Conservation (phyloP, 768 basidiomycete species). For the Boletellus sp. region DNA sequence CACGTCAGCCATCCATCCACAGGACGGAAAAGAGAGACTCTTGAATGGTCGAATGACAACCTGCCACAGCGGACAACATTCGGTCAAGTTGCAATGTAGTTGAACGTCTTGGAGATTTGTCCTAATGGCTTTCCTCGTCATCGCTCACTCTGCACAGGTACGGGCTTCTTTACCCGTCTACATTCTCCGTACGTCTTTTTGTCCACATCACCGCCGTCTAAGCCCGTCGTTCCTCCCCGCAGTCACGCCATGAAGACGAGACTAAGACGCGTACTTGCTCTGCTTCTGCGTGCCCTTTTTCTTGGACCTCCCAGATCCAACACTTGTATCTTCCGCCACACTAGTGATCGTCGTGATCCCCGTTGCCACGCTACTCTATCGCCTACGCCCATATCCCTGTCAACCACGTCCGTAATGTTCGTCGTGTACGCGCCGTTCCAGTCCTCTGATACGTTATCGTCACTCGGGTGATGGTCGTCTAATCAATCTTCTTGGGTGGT, state of each 20-base stretch:
- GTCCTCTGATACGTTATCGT: too few relatives aligned
- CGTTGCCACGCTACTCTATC: conserved; percentile 58
- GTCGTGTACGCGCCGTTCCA: conserved; percentile 47
- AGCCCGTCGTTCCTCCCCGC: background rate
- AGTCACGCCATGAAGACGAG: background rate
- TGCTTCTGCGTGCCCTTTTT: conserved; percentile 32
- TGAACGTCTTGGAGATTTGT: too few relatives aligned
- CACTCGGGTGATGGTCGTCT: too few relatives aligned
- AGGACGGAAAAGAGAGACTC: too few relatives aligned
- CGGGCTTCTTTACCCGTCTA: conserved; percentile 40
- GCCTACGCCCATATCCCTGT: conserved; percentile 32
- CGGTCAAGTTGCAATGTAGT: too few relatives aligned
- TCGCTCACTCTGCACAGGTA: conserved; percentile 21
- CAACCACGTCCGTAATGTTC: too few relatives aligned
- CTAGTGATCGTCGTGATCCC: conserved; percentile 39
- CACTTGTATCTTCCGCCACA: conserved; percentile 32
- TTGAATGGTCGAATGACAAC: too few relatives aligned
- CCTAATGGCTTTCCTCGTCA: conserved; percentile 34
- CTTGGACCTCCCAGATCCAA: conserved; percentile 33
- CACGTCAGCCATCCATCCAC: too few relatives aligned
- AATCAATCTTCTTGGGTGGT: too few relatives aligned
- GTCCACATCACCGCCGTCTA: conserved; percentile 46
- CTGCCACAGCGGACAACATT: too few relatives aligned
- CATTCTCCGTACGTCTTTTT: background rate
- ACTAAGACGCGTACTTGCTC: conserved; percentile 37